Conservation (phyloP, 1,284 basidiomycete genomes). For the Puccinia hordei region DNA sequence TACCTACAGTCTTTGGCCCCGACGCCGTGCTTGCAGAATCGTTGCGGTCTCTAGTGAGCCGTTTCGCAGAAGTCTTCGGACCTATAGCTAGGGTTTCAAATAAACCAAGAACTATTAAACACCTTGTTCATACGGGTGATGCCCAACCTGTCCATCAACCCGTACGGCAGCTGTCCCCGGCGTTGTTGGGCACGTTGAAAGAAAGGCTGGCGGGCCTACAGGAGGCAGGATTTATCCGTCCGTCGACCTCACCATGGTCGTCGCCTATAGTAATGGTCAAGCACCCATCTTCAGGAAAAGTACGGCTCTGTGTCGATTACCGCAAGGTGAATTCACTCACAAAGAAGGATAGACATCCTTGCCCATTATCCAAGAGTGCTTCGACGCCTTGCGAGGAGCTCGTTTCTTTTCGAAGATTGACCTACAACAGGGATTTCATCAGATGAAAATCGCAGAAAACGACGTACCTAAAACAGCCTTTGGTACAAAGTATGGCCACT, state of each 20-base stretch:
- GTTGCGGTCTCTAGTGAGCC: neutral
- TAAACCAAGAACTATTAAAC: slow-evolving; percentile 4
- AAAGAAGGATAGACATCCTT: slow-evolving; percentile 11
- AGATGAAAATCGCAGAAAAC: neutral
- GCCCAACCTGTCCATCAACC: neutral
- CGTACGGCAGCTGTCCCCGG: slow-evolving; percentile 10
- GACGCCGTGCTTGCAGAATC: neutral
- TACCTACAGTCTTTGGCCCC: neutral
- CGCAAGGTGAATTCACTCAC: slow-evolving; percentile 4
- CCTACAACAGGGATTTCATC: slow-evolving; percentile 11
- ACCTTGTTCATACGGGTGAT: neutral
- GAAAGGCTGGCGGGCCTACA: neutral
- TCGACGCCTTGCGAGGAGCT: neutral
- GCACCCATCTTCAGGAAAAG: slow-evolving; percentile 3
- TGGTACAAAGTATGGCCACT: neutral
- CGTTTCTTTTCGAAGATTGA: slow-evolving; percentile 22
- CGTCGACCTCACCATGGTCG: slow-evolving; percentile 5
- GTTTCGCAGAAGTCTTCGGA: neutral
- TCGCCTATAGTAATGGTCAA: slow-evolving; percentile 3
- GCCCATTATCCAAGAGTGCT: slow-evolving; percentile 14
- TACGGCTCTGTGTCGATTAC: neutral
- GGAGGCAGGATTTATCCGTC: neutral
- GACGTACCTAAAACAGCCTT: slow-evolving; percentile 23
- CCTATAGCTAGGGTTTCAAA: neutral
- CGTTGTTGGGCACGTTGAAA: slow-evolving; percentile 5